phyloP scores from a whole-genome alignment of 306 rosid genomes.

The Prunus padus region DNA sequence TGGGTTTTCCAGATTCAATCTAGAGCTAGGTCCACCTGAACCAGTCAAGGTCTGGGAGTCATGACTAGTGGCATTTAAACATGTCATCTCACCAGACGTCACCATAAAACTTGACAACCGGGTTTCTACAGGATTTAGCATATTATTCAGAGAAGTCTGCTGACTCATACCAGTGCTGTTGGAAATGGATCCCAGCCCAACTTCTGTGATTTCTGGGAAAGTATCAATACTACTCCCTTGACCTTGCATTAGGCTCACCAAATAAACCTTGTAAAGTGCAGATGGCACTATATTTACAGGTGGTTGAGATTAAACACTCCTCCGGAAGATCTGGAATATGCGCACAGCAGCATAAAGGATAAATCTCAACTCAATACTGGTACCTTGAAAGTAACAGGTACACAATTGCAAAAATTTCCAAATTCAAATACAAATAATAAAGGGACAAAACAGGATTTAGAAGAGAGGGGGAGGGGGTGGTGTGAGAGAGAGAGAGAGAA shows the following conservation, averaged over 20 bases:
- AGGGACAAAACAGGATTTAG: neutral
- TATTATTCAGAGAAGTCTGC: constrained; percentile 48
- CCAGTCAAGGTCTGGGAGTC: constrained; percentile 43
- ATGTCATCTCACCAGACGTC: constrained; percentile 50
- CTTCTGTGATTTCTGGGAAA: constrained; percentile 45
- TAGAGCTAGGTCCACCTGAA: constrained; percentile 60
- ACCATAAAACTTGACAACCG: constrained; percentile 55
- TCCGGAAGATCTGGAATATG: constrained; percentile 20
- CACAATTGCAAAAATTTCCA: constrained; percentile 10
- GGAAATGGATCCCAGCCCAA: constrained; percentile 58
- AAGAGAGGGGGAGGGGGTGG: neutral
- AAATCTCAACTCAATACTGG: constrained; percentile 15
- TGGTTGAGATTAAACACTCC: constrained; percentile 26
- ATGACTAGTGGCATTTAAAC: constrained; percentile 42
- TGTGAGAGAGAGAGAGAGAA: neutral
- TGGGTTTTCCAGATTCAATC: constrained; percentile 48
- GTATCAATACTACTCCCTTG: constrained; percentile 54
- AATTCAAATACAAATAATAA: neutral
- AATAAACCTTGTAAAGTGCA: constrained; percentile 15
- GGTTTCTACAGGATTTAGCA: constrained; percentile 50
- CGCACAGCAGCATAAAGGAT: constrained; percentile 1
- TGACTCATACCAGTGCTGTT: constrained; percentile 53
- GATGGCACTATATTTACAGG: constrained; percentile 14
- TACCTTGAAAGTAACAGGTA: constrained; percentile 13
- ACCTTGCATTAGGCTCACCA: constrained; percentile 71